phyloP scores from a whole-genome alignment of 176 grass and related monocot genomes.

The Ensete glaucum region DNA sequence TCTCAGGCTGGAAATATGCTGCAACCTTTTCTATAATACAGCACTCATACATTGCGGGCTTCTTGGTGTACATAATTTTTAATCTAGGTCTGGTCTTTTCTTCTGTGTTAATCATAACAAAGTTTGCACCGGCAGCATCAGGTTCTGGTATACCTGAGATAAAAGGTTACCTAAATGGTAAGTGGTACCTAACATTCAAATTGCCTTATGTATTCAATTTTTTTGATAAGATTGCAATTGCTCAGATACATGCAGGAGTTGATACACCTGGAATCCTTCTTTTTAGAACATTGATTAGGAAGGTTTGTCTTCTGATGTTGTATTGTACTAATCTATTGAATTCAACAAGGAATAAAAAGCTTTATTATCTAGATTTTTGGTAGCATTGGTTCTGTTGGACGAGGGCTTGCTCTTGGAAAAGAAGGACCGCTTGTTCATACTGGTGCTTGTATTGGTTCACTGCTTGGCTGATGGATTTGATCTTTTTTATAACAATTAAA shows the following conservation, averaged over 20 bases:
- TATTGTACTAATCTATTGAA: conserved; percentile 8
- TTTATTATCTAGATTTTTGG: conserved; percentile 70
- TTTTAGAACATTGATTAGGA: conserved; percentile 87
- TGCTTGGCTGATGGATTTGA: conserved; percentile 22
- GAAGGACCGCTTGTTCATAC: conserved; percentile 99
- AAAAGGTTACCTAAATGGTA: conserved; percentile 99
- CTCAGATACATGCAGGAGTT: conserved; percentile 54
- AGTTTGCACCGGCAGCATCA: conserved; percentile 88
- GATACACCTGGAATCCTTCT: conserved; percentile 95
- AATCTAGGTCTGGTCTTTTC: conserved; percentile 84
- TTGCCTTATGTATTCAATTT: neutral
- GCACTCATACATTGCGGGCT: conserved; percentile 91
- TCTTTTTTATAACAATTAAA: neutral
- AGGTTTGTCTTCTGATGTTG: conserved; percentile 31
- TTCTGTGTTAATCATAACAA: conserved; percentile 87
- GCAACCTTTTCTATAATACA: conserved; percentile 84
- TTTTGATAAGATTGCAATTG: conserved; percentile 1
- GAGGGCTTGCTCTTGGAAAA: conserved; percentile 94
- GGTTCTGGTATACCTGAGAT: conserved; percentile 99
- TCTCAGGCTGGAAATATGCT: conserved; percentile 98
- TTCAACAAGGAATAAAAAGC: neutral
- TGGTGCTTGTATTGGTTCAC: conserved; percentile 96
- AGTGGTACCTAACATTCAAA: neutral
- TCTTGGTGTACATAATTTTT: conserved; percentile 71
- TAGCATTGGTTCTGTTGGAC: conserved; percentile 98